Evolutionary conservation across 2,329 filamentous ascomycete genomes (phyloP).

Genomic region (Anthostomella pinea): DNA sequence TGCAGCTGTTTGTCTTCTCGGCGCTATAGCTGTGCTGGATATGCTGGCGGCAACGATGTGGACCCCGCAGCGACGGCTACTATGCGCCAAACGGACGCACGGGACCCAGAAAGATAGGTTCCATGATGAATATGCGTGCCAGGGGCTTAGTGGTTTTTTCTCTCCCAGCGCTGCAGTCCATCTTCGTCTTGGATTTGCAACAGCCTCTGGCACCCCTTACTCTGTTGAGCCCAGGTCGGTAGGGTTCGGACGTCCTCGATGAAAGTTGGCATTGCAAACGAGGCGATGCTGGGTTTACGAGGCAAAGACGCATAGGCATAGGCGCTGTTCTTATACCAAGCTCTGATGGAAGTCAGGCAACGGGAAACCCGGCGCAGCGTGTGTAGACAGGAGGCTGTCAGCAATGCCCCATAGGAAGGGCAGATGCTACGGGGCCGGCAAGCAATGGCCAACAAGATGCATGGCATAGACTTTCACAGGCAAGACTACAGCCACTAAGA

Average conservation of each 20-base stretch:
- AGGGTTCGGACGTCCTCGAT: no score
- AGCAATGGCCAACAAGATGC: constrained; percentile 18
- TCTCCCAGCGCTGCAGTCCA: no score
- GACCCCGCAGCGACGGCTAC: no score
- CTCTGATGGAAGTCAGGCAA: constrained; percentile 7
- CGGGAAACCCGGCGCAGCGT: no score
- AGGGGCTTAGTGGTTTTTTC: constrained; percentile 14
- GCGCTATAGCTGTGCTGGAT: constrained; percentile 53
- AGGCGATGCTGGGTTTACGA: constrained; percentile 28
- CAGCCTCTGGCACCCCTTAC: no score
- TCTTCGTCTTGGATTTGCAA: constrained; percentile 13
- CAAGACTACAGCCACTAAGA: constrained; percentile 21
- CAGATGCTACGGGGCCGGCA: no score
- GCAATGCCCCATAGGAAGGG: constrained; percentile 10
- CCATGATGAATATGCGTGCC: constrained; percentile 12
- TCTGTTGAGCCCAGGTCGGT: no score
- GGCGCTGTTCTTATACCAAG: constrained; percentile 21
- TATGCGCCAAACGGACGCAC: no score
- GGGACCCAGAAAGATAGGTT: no score
- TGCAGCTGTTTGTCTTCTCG: constrained; percentile 74
- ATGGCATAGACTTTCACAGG: constrained; percentile 29
- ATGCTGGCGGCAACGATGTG: no score
- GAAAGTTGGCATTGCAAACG: constrained; percentile 20
- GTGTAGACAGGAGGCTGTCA: no score
- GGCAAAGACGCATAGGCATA: constrained; percentile 33